Conservation (phyloP, 257 asterid species). For the Cinchona pubescens region DNA sequence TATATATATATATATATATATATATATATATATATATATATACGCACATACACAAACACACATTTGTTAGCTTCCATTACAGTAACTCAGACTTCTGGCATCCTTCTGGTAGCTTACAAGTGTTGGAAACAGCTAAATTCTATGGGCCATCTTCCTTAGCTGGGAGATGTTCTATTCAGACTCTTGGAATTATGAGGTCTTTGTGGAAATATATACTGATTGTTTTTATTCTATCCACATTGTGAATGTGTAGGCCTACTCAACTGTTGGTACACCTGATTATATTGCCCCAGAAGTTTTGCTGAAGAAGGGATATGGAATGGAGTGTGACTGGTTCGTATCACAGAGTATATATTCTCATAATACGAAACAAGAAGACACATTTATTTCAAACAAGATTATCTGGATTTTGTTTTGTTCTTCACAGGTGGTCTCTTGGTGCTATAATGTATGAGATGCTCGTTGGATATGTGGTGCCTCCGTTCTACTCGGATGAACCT, state of each 20-base stretch:
- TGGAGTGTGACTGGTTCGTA: slow-evolving; percentile 96
- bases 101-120: not conserved
- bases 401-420: slow-evolving; percentile 10
- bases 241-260: slow-evolving; percentile 68
- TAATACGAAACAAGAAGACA: slow-evolving; percentile 16
- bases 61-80: not conserved
- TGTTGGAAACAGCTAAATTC: not conserved
- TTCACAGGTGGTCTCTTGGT: slow-evolving; percentile 91
- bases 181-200: not conserved
- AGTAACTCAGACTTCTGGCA: not conserved
- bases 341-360: slow-evolving; percentile 11
- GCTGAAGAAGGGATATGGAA: slow-evolving; percentile 90
- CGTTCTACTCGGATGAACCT: slow-evolving; percentile 97
- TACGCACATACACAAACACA: too few species aligned
- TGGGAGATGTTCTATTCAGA: not conserved
- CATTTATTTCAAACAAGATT: slow-evolving; percentile 15
- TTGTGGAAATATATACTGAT: not conserved
- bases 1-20: not conserved
- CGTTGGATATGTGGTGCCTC: slow-evolving; percentile 96
- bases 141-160: not conserved
- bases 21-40: not conserved
- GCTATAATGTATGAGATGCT: slow-evolving; percentile 99
- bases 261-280: slow-evolving; percentile 98
- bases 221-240: not conserved
- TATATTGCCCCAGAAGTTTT: slow-evolving; percentile 97